These are phyloP conservation scores for Plenodomus tracheiphilus DNA, from an alignment of 2,329 filamentous ascomycete species.

Conservation along the genomic window DNA sequence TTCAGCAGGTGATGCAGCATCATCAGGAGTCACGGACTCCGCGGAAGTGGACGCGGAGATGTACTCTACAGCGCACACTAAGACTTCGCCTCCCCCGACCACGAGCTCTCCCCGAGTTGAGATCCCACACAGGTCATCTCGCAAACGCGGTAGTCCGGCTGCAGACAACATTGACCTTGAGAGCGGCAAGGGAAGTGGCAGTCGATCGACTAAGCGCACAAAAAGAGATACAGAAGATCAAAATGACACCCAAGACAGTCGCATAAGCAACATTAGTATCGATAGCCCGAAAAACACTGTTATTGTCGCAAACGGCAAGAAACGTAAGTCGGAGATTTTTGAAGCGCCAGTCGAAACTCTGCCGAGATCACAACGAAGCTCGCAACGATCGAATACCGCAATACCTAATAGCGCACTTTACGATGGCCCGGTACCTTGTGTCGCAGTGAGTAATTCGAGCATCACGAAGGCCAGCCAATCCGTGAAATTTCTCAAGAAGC, in stretches of 20 bases:
- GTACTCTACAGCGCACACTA: not conserved
- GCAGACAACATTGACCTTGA: slow-evolving; percentile 1
- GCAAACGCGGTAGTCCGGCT: slow-evolving; percentile 17
- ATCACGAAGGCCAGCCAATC: slow-evolving; percentile 25
- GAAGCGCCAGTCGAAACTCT: slow-evolving; percentile 10
- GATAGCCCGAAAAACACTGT: not conserved
- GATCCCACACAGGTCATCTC: slow-evolving; percentile 6
- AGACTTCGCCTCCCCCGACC: not conserved
- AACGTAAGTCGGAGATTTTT: slow-evolving; percentile 6
- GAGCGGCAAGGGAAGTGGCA: not conserved
- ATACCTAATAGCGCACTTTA: slow-evolving; percentile 17
- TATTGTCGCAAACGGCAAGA: slow-evolving; percentile 13
- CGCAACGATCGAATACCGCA: slow-evolving; percentile 17
- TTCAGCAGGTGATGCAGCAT: not conserved
- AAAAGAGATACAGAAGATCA: slow-evolving; percentile 9
- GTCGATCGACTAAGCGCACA: slow-evolving; percentile 19
- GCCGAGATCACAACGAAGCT: slow-evolving; percentile 22
- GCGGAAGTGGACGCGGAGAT: not conserved
- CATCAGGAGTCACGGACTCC: not conserved
- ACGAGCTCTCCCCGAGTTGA: slow-evolving; percentile 10
- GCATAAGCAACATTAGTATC: slow-evolving; percentile 10
- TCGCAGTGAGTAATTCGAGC: slow-evolving; percentile 41
- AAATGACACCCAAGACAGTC: slow-evolving; percentile 13
- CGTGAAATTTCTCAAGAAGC: slow-evolving; percentile 41
- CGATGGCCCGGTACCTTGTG: slow-evolving; percentile 27